phyloP scores from a whole-genome alignment of 176 grass and related monocot species.

The Lolium multiflorum region DNA sequence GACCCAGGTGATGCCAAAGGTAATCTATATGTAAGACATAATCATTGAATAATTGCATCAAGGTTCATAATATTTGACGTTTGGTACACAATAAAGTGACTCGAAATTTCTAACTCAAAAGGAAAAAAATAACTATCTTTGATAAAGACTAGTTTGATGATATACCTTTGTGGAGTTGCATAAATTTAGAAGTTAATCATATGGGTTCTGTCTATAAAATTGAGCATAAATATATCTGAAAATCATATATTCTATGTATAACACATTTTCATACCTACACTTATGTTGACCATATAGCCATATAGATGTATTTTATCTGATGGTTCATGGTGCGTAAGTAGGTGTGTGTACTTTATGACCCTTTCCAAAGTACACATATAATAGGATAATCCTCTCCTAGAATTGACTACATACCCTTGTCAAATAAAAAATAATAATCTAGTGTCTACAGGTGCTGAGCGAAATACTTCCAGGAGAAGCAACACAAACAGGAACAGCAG shows the following conservation, averaged over 20 bases:
- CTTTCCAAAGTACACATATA: not conserved
- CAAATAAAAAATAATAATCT: not conserved
- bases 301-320: not conserved
- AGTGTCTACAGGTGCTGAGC: not conserved
- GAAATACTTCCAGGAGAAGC: not conserved
- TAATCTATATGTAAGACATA: not conserved
- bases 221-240: not conserved
- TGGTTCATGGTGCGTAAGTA: not conserved
- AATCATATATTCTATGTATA: not conserved
- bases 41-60: not conserved
- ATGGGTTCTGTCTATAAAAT: not conserved
- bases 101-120: not conserved
- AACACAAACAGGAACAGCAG: not conserved
- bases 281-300: not conserved
- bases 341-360: not conserved
- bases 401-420: not conserved
- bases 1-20: not conserved
- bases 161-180: not conserved
- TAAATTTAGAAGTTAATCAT: not conserved
- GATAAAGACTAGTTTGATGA: not conserved
- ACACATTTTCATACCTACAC: not conserved
- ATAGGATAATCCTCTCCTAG: not conserved
- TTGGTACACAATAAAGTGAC: not conserved
- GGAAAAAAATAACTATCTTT: not conserved
- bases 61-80: not conserved